Base-by-base conservation (phyloP, 2,329 filamentous ascomycete genomes). In the Juglanconis sp. region DNA sequence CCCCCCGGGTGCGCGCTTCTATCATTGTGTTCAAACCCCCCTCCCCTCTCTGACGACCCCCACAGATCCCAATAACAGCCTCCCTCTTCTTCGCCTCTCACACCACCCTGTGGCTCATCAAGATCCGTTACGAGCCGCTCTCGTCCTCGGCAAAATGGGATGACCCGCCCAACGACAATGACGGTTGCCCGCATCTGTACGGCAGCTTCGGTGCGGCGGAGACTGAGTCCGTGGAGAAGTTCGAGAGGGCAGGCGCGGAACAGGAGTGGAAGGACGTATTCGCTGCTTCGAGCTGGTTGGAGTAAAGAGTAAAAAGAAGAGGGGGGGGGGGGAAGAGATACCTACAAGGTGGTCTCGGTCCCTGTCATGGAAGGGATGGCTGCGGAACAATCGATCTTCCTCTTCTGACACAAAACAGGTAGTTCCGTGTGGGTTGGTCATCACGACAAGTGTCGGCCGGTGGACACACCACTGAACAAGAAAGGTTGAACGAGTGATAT, bases 161-260 rank as follows among this genome's bases (percentile, higher is more conserved):
- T 54, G 68, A 69, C 63, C 72, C 75, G 11, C 71, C 73, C 10
- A 52, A 51, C 51, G 71, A 72, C 1, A 72, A 73, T 15, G 76
- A 74, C 17, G 77, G 76, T 57, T 87, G 84, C 65, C 81, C 85
- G 56, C 86, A 88, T 67, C 69, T 87, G 42, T 86, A 86, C 67
- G 80, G 79, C 54, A 82, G 83, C 66, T 79, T 88, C 67, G 84
- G 85, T 8, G 74, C 66, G 8, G 74, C 71, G 3, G 80, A 87
- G 60, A 76, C 87, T 10, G 75, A 78, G 42, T 77, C 75, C 11
- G 71, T 75, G 4, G 69, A 76, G 64, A 76, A 75, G 64, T 83
- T 86, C 61, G 69, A 72, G 50, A 79, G 78, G 57, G 67, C 68
- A n/a, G 75, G 72, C 35, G 74, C 67, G 0, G 70, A 77, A 68